Base-by-base conservation (phyloP, 1,139 yeast genomes). In the Scheffersomyces titani region DNA sequence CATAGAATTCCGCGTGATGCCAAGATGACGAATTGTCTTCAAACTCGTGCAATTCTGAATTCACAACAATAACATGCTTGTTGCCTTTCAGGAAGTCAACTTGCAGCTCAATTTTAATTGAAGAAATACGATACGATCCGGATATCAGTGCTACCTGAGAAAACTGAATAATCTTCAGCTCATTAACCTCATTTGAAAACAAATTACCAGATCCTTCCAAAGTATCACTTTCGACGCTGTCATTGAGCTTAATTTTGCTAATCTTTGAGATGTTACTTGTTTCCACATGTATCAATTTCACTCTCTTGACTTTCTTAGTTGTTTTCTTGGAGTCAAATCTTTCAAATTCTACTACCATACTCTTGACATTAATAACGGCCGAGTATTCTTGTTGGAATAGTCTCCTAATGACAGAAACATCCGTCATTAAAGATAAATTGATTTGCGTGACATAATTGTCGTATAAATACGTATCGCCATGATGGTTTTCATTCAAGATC, bases 401-500 rank as follows among this genome's bases (percentile, higher is more conserved):
- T 5, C 11, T 30, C 40, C 11, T 30, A 5, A 30, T 6, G 11
- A 30, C 40, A 5, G 40, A 30, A 30, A 30, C 1, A 9, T 30
- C 40, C 9, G 16, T 7, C 4, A 30, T 16, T 11, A 16, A 30
- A 7, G 16, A 11, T 5, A 70, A 20, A 1, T 52, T 51, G 7
- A 72, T 16, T 57, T 72, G 76, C n/a, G 65, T 55, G 11, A 62
- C 52, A n/a, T 65, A 58, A 3, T 60, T 56, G 22, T 71, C 74
- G 55, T 59, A 62, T 4, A 68, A 63, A 48, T 54, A 60, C 0
- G 66, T 63, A 22, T 66, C 69, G 6, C 44, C 50, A 13, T 56
- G 56, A 5, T 54, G 54, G 6, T 51, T 54, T 13, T 59, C 57
- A 51, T 65, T 62, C 7, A 57, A 52, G 19, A 69, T 46, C 11